These are phyloP conservation scores for Naganishia vaughanmartiniae DNA, from an alignment of 768 basidiomycete species.

Conservation along the genomic window DNA sequence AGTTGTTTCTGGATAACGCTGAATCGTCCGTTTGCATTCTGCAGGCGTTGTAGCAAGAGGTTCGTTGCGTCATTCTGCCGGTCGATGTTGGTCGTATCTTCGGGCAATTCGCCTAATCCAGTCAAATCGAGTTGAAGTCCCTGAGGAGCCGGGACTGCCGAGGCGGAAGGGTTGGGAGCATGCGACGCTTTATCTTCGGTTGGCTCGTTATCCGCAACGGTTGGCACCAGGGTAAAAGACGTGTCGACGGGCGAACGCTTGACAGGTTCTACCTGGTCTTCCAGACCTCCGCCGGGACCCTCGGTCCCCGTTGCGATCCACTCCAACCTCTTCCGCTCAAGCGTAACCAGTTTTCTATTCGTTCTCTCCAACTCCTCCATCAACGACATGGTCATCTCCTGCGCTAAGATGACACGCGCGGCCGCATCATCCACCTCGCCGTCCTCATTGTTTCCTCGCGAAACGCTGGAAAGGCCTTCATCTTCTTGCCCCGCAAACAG, in stretches of 20 bases:
- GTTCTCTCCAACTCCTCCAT: conserved; percentile 49
- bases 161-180: not conserved
- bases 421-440: conserved; percentile 31
- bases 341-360: conserved; percentile 42
- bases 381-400: conserved; percentile 47
- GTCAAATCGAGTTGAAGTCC: conserved; percentile 16
- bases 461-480: not conserved
- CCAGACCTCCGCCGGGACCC: not conserved
- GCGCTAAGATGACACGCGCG: conserved; percentile 45
- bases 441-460: no score
- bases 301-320: conserved; percentile 45
- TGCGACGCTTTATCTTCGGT: not conserved
- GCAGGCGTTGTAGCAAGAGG: conserved; percentile 31
- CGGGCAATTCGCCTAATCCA: not conserved
- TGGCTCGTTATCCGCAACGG: not conserved
- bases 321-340: conserved; percentile 44
- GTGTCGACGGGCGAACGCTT: not conserved
- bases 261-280: not conserved
- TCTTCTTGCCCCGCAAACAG: conserved; percentile 23
- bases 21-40: conserved; percentile 38
- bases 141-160: not conserved
- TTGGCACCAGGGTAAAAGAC: not conserved
- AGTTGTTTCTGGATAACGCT: conserved; percentile 39
- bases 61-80: not conserved
- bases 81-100: not conserved